phyloP scores from a whole-genome alignment of 1,139 yeast species.

The Lodderomyces theae region DNA sequence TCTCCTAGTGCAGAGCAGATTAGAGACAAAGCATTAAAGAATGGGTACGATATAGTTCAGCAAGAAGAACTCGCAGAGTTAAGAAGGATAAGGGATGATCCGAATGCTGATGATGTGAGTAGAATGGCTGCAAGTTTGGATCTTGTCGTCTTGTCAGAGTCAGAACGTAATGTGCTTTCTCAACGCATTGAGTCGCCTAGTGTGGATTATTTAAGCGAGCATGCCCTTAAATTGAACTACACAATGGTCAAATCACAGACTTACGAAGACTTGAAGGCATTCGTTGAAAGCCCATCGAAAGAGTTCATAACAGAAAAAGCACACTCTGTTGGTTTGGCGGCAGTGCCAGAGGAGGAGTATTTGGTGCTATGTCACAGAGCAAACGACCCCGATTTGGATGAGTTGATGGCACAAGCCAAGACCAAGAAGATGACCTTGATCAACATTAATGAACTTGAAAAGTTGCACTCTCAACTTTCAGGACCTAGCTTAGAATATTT shows the following conservation, averaged over 20 bases:
- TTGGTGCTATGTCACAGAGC: constrained; percentile 19
- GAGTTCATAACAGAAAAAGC: constrained; percentile 37
- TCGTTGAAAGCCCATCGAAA: constrained; percentile 31
- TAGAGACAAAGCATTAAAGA: constrained; percentile 21
- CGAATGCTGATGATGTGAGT: constrained; percentile 21
- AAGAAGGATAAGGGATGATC: constrained; percentile 14
- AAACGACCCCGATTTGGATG: constrained; percentile 23
- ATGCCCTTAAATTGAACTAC: constrained; percentile 18
- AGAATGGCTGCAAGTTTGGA: constrained; percentile 18
- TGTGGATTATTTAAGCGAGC: constrained; percentile 20
- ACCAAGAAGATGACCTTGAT: constrained; percentile 18
- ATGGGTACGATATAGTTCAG: constrained; percentile 19
- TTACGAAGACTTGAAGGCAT: constrained; percentile 24
- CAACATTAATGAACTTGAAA: constrained; percentile 15
- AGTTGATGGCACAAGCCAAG: constrained; percentile 17
- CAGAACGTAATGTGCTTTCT: constrained; percentile 15
- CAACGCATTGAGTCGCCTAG: constrained; percentile 18
- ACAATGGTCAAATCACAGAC: constrained; percentile 23
- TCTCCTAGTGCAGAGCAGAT: constrained; percentile 28
- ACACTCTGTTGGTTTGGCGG: constrained; percentile 28
- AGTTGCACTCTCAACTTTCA: constrained; percentile 17
- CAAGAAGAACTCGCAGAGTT: constrained; percentile 20
- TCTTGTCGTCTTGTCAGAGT: constrained; percentile 15
- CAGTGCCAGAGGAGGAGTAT: constrained; percentile 28
- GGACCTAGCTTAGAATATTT: constrained; percentile 25